These are phyloP conservation scores for Colletotrichum destructivum DNA, from an alignment of 2,329 filamentous ascomycete species.

Conservation along the genomic window DNA sequence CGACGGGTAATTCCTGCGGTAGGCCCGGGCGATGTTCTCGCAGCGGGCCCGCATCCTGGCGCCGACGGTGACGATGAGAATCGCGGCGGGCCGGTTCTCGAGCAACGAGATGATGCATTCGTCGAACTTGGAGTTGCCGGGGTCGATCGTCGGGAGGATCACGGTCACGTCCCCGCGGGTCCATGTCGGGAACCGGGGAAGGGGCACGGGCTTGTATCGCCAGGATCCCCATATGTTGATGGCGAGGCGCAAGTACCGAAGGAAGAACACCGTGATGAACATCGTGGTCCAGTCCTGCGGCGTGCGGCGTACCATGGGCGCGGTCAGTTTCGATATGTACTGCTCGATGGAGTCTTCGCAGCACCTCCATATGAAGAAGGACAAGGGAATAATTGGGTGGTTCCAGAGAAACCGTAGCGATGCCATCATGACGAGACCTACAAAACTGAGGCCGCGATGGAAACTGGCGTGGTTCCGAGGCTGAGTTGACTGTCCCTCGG, in stretches of 20 bases:
- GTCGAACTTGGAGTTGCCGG: slow-evolving; percentile 56
- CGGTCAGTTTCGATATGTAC: background rate
- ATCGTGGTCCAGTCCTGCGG: slow-evolving; percentile 1
- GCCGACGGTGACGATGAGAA: slow-evolving; percentile 65
- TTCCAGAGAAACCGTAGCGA: background rate
- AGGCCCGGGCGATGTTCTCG: slow-evolving; percentile 1
- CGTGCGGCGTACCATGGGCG: background rate
- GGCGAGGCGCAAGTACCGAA: slow-evolving; percentile 19
- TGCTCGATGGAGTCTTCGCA: background rate
- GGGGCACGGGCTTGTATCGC: slow-evolving; percentile 55
- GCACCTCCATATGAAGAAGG: background rate
- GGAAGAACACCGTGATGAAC: slow-evolving; percentile 8
- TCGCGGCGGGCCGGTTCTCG: slow-evolving; percentile 52
- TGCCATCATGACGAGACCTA: fast-evolving
- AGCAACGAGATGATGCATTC: slow-evolving; percentile 59
- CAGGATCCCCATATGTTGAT: slow-evolving; percentile 42
- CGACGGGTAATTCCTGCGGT: slow-evolving; percentile 33
- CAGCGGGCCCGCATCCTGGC: slow-evolving; percentile 19
- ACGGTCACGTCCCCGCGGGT: slow-evolving; percentile 61
- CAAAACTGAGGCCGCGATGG: too few species aligned
- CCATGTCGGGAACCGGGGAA: slow-evolving; percentile 50
- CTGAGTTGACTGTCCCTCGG: background rate
- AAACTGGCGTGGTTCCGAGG: background rate
- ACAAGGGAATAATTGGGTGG: background rate
- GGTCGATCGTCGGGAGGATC: slow-evolving; percentile 67